Base-by-base conservation (phyloP, 805 yeast species). In the Metschnikowia hibisci region DNA sequence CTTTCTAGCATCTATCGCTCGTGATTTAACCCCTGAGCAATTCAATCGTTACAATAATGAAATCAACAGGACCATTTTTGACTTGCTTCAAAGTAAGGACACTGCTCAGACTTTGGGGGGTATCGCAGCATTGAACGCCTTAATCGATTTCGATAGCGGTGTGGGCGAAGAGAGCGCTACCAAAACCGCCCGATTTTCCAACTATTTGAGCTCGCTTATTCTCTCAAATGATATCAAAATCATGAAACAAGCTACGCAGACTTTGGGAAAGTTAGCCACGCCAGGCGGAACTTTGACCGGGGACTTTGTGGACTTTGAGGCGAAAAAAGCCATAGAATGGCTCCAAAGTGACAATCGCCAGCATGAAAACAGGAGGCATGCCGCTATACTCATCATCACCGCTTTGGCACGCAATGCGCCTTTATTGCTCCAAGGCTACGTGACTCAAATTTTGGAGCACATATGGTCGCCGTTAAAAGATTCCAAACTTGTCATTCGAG, bases 271-370 rank as follows among this genome's bases (percentile, higher is more conserved):
- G 56, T 71, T 91, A 51, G 95, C 97, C 0, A 79, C 82, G 5
- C 91, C 95, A 0, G 96, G 96, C 22, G 93, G 95, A 0, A 81
- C 95, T 1, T 65, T 89, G 42, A 87, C 96, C 0, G 89, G 95
- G 0, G 96, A 89, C 39, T 84, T 91, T 61, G 96, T 93, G 22
- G 97, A 91, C 48, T 85, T 80, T 54, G 96, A 91, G 61, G 93
- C 93, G 7, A 87, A 84, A 57, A 75, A 86, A 38, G 87, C 96
- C 31, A 73, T 91, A 39, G 99, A 93, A 62, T 84, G 96, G 91
- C 74, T 91, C 18, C 86, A 87, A 27, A 75, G 84, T n/a, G 96
- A 89, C 49, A 66, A 60, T 45, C 82, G 87, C 51, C 88, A 84
- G 55, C 66, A 68, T 44, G 96, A 88, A 54, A 77, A 78, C 34